Conservation (phyloP, 768 basidiomycete genomes). For the Rhodotorula diobovata region DNA sequence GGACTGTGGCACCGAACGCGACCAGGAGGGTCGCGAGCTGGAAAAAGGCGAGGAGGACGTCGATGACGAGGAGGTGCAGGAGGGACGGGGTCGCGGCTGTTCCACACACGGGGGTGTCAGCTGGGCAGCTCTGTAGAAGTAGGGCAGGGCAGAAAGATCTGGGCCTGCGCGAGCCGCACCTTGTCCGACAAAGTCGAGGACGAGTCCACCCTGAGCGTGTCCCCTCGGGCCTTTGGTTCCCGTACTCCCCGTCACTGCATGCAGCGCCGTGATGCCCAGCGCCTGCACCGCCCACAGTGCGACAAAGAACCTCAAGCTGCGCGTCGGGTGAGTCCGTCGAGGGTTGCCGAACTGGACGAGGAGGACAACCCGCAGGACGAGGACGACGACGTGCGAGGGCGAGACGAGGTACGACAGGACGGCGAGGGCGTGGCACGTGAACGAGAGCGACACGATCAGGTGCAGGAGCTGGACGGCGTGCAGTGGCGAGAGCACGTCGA, state of each 20-base stretch:
- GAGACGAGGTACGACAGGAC: slow-evolving; percentile 13
- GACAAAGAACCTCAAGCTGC: slow-evolving; percentile 10
- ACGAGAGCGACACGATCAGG: slow-evolving; percentile 19
- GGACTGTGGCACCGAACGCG: slow-evolving; percentile 15
- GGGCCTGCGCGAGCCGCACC: background rate
- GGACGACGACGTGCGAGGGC: slow-evolving; percentile 1
- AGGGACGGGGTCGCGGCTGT: slow-evolving; percentile 9
- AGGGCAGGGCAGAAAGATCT: background rate
- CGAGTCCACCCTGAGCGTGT: slow-evolving; percentile 3
- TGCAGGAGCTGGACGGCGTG: slow-evolving; percentile 11
- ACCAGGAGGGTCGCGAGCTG: slow-evolving; percentile 10
- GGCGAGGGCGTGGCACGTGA: slow-evolving; percentile 9
- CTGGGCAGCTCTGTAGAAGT: too few species aligned
- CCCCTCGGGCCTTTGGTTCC: slow-evolving; percentile 18
- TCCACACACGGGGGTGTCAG: background rate
- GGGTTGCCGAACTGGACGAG: slow-evolving; percentile 24
- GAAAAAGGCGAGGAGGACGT: slow-evolving; percentile 1
- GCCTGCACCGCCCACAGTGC: background rate
- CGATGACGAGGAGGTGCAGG: background rate
- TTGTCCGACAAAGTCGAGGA: slow-evolving; percentile 28
- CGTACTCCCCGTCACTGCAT: background rate
- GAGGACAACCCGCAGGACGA: slow-evolving; percentile 7
- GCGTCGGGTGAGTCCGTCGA: slow-evolving; percentile 7
- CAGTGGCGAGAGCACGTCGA: background rate
- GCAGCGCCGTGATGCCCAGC: background rate